phyloP scores from a whole-genome alignment of 1,284 basidiomycete species.

The Ustilago vetiveriae region DNA sequence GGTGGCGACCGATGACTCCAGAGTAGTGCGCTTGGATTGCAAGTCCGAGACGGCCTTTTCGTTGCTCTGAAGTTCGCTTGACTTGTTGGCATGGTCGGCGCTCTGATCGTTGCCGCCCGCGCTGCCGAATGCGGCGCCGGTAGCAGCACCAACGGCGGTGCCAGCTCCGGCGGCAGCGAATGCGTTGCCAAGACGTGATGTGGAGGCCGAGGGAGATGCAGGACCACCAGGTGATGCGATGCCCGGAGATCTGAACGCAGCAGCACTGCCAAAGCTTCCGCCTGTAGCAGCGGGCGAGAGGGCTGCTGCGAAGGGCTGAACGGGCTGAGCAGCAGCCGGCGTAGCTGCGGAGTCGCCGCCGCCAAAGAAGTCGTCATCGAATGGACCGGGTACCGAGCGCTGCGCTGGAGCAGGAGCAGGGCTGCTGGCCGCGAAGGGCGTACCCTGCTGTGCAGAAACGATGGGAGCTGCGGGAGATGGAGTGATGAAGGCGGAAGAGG shows the following conservation, averaged over 20 bases:
- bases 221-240: constrained; percentile 23
- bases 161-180: constrained; percentile 25
- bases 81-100: constrained; percentile 55
- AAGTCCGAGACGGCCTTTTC: constrained; percentile 55
- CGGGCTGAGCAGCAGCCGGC: constrained; percentile 15
- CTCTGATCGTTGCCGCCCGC: constrained; percentile 26
- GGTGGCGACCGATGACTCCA: constrained; percentile 46
- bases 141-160: constrained; percentile 19
- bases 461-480: constrained; percentile 45
- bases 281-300: constrained; percentile 49
- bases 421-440: constrained; percentile 20
- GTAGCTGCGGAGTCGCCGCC: constrained; percentile 22
- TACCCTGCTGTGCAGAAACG: constrained; percentile 14
- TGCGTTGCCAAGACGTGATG: constrained; percentile 29
- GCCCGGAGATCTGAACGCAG: constrained; percentile 30
- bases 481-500: constrained; percentile 56
- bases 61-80: constrained; percentile 53
- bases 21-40: constrained; percentile 38
- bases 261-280: constrained; percentile 42
- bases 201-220: constrained; percentile 33
- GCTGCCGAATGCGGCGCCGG: constrained; percentile 16
- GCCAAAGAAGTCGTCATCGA: constrained; percentile 61
- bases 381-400: constrained; percentile 45
- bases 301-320: constrained; percentile 32
- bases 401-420: constrained; percentile 69